phyloP scores from a whole-genome alignment of 768 basidiomycete genomes.

The Fistulinella prunicolor region DNA sequence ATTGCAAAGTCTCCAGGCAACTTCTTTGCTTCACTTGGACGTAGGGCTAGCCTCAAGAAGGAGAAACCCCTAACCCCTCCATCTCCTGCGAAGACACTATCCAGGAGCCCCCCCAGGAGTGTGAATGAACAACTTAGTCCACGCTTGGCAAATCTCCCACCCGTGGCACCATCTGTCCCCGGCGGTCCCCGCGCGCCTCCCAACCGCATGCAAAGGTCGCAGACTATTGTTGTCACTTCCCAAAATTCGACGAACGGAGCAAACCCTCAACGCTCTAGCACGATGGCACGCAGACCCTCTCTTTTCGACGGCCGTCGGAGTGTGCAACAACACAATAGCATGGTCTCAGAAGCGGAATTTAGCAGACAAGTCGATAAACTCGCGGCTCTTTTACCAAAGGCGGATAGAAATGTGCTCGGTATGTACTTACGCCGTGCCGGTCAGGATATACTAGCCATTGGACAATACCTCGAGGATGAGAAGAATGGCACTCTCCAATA shows the following conservation, averaged over 20 bases:
- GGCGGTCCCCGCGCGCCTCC: conserved; percentile 75
- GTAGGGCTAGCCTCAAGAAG: conserved; percentile 59
- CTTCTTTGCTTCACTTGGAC: conserved; percentile 74
- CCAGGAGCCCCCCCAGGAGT: conserved; percentile 35
- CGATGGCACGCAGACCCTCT: conserved; percentile 27
- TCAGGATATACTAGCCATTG: conserved; percentile 81
- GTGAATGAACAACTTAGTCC: conserved; percentile 24
- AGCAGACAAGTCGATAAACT: conserved; percentile 68
- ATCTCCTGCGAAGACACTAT: conserved; percentile 35
- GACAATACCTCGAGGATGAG: conserved; percentile 82
- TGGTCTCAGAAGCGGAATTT: conserved; percentile 46
- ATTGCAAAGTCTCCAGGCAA: conserved; percentile 45
- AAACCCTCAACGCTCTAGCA: conserved; percentile 31
- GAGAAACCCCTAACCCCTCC: conserved; percentile 30
- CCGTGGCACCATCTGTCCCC: conserved; percentile 52
- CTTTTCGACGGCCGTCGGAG: conserved; percentile 27
- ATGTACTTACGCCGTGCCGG: conserved; percentile 73
- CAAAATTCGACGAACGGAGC: conserved; percentile 21
- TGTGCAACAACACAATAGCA: conserved; percentile 1
- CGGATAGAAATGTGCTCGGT: conserved; percentile 62
- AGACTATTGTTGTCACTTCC: conserved; percentile 54
- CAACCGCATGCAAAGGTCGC: conserved; percentile 59
- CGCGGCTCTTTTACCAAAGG: conserved; percentile 67
- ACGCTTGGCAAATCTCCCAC: conserved; percentile 31
- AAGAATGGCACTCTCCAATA: conserved; percentile 62